These are phyloP conservation scores for Syncephalis fuscata DNA, from an alignment of 371 early-diverging fungal species.

Conservation along the genomic window DNA sequence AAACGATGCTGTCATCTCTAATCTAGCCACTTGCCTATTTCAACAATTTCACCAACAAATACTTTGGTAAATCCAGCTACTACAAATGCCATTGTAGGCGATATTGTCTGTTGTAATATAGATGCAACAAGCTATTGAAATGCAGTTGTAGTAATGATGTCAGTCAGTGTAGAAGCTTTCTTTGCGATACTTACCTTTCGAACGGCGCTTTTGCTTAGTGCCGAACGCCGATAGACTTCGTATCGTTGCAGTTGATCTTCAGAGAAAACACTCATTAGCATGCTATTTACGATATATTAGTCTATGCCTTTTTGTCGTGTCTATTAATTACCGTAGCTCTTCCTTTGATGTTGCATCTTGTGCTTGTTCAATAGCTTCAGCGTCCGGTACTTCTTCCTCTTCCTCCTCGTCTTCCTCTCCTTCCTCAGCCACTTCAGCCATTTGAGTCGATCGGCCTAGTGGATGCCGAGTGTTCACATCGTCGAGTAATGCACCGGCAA, in stretches of 20 bases:
- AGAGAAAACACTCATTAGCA: conserved; percentile 61
- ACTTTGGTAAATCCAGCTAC: conserved; percentile 90
- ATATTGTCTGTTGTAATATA: conserved; percentile 67
- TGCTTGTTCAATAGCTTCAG: conserved; percentile 14
- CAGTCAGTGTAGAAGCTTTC: not conserved
- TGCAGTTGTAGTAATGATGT: not conserved
- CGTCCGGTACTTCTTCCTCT: conserved; percentile 7
- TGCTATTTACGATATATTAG: conserved; percentile 13
- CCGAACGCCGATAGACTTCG: conserved; percentile 77
- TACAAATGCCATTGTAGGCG: conserved; percentile 76
- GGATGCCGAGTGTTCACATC: too few relatives aligned
- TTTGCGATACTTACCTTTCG: conserved; percentile 39
- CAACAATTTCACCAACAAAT: conserved; percentile 91
- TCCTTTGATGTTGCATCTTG: conserved; percentile 19
- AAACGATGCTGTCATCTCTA: not conserved
- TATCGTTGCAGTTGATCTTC: conserved; percentile 75
- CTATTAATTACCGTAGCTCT: conserved; percentile 13
- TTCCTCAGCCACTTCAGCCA: not conserved
- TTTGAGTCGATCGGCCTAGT: not conserved
- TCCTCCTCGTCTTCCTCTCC: conserved; percentile 6
- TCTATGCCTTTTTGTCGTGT: not conserved
- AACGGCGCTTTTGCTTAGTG: conserved; percentile 67
- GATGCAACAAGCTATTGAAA: conserved; percentile 34
- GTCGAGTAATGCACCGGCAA: too few relatives aligned
- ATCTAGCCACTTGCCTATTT: conserved; percentile 33